These are phyloP conservation scores for Ascoidea asiatica DNA, from an alignment of 805 yeast genomes.

Conservation along the genomic window DNA sequence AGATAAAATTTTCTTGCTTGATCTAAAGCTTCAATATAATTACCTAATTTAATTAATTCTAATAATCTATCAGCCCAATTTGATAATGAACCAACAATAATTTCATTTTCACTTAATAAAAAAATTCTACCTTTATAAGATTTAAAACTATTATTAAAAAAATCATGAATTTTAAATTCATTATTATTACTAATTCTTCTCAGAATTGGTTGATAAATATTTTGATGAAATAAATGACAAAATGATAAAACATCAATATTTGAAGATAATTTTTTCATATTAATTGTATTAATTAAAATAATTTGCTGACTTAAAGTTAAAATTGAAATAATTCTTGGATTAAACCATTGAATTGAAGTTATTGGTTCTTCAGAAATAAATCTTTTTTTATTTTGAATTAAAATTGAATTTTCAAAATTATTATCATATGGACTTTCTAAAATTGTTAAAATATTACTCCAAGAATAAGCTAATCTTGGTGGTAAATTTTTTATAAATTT, in stretches of 20 bases:
- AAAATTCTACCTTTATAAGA: slow-evolving; percentile 34
- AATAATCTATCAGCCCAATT: slow-evolving; percentile 61
- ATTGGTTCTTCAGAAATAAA: slow-evolving; percentile 35
- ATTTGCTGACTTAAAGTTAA: slow-evolving; percentile 34
- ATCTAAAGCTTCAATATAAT: slow-evolving; percentile 42
- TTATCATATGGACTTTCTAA: slow-evolving; percentile 30
- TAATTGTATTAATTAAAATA: slow-evolving; percentile 25
- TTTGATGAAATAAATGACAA: slow-evolving; percentile 5
- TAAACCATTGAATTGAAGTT: slow-evolving; percentile 45
- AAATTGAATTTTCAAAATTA: slow-evolving; percentile 13
- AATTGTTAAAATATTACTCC: slow-evolving; percentile 48
- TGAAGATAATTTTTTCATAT: slow-evolving; percentile 25
- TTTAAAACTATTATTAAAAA: slow-evolving; percentile 21
- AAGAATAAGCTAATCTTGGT: slow-evolving; percentile 51
- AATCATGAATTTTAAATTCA: slow-evolving; percentile 12
- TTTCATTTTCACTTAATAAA: slow-evolving; percentile 36
- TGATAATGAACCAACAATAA: slow-evolving; percentile 42
- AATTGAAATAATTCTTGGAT: slow-evolving; percentile 22
- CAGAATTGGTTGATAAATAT: slow-evolving; percentile 3
- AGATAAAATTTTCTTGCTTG: slow-evolving; percentile 38
- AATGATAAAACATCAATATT: slow-evolving; percentile 18
- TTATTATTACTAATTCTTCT: slow-evolving; percentile 8
- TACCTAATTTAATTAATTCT: slow-evolving; percentile 29
- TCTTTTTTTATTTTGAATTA: slow-evolving; percentile 26
- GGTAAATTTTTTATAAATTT: slow-evolving; percentile 12